Percentiles rank a stretch among this genome's conserved stretches.
Conservation (phyloP, 371 early-diverging fungal genomes). For the Mucor indicus region DNA sequence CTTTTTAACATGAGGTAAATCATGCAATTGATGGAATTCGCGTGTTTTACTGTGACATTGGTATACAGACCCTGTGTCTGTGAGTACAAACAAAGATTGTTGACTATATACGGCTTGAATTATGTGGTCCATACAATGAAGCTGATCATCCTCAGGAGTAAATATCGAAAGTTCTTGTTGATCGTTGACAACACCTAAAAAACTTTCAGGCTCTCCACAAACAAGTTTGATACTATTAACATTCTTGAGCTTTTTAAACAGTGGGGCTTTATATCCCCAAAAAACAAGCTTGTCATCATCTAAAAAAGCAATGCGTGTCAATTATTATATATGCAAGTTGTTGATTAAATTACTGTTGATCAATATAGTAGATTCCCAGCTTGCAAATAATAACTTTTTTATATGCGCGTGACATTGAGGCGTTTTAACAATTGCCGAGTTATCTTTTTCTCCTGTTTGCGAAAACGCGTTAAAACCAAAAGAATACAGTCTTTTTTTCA, state of each 20-base stretch:
- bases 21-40: background rate
- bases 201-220: slow-evolving; percentile 21
- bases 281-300: slow-evolving; percentile 10
- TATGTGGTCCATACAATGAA: background rate
- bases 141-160: background rate
- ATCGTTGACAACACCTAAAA: slow-evolving; percentile 21
- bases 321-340: background rate
- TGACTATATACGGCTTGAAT: slow-evolving; percentile 11
- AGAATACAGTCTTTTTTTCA: slow-evolving; percentile 18
- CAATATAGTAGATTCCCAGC: slow-evolving; percentile 37
- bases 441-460: slow-evolving; percentile 12
- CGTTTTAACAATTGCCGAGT: background rate
- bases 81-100: slow-evolving; percentile 9
- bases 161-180: slow-evolving; percentile 2
- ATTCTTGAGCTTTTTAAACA: background rate
- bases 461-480: slow-evolving; percentile 38
- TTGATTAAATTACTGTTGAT: slow-evolving; percentile 14
- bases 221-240: background rate
- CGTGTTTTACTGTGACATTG: background rate
- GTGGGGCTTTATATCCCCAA: slow-evolving; percentile 27
- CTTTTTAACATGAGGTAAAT: background rate
- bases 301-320: background rate
- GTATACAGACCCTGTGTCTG: background rate
- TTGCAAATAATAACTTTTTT: slow-evolving; percentile 13
- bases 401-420: slow-evolving; percentile 1